Evolutionary conservation across 2,329 filamentous ascomycete genomes (phyloP).

Genomic region (Dactylellina haptotyla): DNA sequence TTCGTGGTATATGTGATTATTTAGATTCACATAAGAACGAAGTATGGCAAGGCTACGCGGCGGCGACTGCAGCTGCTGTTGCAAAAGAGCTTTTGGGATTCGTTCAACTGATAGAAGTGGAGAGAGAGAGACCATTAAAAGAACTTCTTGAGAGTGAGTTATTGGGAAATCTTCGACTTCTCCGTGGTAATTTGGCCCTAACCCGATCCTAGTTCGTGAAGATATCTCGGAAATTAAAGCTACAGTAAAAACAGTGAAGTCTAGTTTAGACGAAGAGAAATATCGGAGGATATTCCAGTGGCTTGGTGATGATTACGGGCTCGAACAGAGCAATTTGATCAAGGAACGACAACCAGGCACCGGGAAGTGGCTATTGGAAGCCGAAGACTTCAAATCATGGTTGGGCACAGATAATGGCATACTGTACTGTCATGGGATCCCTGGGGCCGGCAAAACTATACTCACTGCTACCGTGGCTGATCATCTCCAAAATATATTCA

Average conservation of each 20-base stretch:
- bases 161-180: not conserved
- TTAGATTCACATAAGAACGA: conserved; percentile 30
- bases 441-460: conserved; percentile 66
- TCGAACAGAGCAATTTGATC: conserved; percentile 9
- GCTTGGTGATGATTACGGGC: conserved; percentile 5
- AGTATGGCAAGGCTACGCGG: conserved; percentile 26
- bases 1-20: conserved; percentile 40
- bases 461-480: conserved; percentile 60
- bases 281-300: conserved; percentile 11
- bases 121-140: not conserved
- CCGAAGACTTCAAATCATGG: conserved; percentile 59
- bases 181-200: not conserved
- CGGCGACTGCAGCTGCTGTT: conserved; percentile 17
- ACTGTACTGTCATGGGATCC: conserved; percentile 66
- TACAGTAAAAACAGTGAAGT: not conserved
- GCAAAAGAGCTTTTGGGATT: conserved; percentile 21
- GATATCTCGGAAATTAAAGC: too few species aligned
- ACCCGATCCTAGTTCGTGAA: not conserved
- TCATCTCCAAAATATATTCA: not conserved
- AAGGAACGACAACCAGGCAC: conserved; percentile 8
- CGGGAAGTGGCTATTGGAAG: conserved; percentile 63
- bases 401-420: not conserved
- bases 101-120: not conserved
- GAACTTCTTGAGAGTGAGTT: conserved; percentile 7
- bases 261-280: conserved; percentile 1